phyloP scores from a whole-genome alignment of 176 grass and related monocot species.

The Cymbopogon citratus region DNA sequence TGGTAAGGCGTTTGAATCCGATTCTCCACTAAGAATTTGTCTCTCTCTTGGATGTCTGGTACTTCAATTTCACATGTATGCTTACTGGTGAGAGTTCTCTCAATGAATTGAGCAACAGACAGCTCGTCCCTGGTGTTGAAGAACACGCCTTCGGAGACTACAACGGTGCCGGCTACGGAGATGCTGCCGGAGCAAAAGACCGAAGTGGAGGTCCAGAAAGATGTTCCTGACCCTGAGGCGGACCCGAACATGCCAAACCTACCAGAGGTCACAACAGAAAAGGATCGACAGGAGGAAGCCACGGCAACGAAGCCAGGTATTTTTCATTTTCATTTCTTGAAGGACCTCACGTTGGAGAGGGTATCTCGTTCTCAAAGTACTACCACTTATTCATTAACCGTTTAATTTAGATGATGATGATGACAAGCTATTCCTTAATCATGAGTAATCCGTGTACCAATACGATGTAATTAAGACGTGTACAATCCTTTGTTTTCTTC shows the following conservation, averaged over 20 bases:
- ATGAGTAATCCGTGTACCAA: neutral
- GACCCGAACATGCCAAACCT: slow-evolving; percentile 10
- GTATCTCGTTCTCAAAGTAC: no score
- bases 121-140: slow-evolving; percentile 40
- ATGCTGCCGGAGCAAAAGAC: neutral
- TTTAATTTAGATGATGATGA: neutral
- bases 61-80: neutral
- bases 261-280: neutral
- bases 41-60: neutral
- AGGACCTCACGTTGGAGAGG: no score
- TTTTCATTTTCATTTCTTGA: neutral
- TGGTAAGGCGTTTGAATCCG: neutral
- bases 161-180: neutral
- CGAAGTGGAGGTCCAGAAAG: neutral
- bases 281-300: neutral
- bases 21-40: neutral
- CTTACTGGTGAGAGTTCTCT: neutral
- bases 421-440: neutral
- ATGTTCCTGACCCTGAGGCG: neutral
- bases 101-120: neutral
- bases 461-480: neutral
- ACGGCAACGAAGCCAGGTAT: slow-evolving; percentile 8
- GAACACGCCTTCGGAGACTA: neutral
- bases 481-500: neutral
- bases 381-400: no score